Conservation (phyloP, 2,329 filamentous ascomycete species). For the Cladosporium colombiae region DNA sequence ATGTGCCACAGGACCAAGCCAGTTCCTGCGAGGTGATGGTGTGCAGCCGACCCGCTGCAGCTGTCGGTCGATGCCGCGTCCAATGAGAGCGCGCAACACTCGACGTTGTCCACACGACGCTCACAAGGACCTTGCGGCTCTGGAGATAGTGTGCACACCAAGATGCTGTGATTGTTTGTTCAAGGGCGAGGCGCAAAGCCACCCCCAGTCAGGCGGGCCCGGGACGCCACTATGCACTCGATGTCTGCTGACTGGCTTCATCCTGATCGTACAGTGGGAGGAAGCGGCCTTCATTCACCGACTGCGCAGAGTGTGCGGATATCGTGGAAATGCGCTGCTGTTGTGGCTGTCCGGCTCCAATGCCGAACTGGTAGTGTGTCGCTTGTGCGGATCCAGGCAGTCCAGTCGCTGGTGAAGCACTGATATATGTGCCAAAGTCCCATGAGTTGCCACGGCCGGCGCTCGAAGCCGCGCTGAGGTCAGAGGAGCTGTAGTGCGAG, state of each 20-base stretch:
- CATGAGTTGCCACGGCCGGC: constrained; percentile 30
- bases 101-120: constrained; percentile 14
- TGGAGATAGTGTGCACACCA: constrained; percentile 14
- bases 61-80: constrained; percentile 9
- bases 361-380: constrained; percentile 27
- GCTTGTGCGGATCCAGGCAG: constrained; percentile 33
- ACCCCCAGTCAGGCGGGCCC: constrained; percentile 14
- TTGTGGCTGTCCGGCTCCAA: constrained; percentile 14
- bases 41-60: constrained; percentile 14
- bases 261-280: constrained; percentile 40
- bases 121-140: constrained; percentile 20
- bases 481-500: constrained; percentile 34
- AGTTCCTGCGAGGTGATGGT: constrained; percentile 6
- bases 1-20: constrained; percentile 20
- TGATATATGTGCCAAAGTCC: constrained; percentile 33
- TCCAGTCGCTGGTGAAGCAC: constrained; percentile 33
- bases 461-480: constrained; percentile 29
- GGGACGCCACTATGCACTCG: constrained; percentile 22
- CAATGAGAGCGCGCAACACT: not conserved
- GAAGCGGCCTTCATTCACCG: constrained; percentile 35
- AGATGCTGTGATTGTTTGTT: constrained; percentile 18
- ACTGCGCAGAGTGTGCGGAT: constrained; percentile 25
- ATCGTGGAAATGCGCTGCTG: constrained; percentile 33
- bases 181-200: constrained; percentile 17
- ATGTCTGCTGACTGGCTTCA: constrained; percentile 34